These are phyloP conservation scores for Sporothrix phasma DNA, from an alignment of 2,329 filamentous ascomycete genomes.

Conservation along the genomic window DNA sequence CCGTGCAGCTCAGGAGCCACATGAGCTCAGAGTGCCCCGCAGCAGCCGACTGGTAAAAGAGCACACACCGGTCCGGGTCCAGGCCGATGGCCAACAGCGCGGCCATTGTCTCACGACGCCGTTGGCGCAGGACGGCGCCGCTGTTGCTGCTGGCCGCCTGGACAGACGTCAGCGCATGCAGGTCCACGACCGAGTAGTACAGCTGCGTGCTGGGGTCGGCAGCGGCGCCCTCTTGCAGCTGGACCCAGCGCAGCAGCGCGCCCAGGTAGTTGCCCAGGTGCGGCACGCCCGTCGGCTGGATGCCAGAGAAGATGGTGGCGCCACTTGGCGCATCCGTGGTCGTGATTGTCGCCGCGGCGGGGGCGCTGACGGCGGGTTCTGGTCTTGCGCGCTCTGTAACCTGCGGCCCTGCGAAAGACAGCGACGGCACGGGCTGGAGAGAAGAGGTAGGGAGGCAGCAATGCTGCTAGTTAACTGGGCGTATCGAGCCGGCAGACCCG, in stretches of 20 bases:
- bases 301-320: slow-evolving; percentile 76
- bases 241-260: slow-evolving; percentile 77
- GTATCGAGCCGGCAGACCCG: background rate
- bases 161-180: slow-evolving; percentile 72
- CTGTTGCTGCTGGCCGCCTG: slow-evolving; percentile 25
- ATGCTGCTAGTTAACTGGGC: background rate
- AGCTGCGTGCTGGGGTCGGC: slow-evolving; percentile 39
- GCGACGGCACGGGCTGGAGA: slow-evolving; percentile 7
- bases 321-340: slow-evolving; percentile 9
- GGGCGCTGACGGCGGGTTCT: background rate
- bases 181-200: slow-evolving; percentile 80
- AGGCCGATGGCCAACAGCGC: slow-evolving; percentile 76
- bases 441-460: background rate
- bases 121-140: slow-evolving; percentile 47
- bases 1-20: slow-evolving; percentile 91
- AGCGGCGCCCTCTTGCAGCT: slow-evolving; percentile 57
- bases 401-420: slow-evolving; percentile 12
- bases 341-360: background rate
- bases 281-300: slow-evolving; percentile 89
- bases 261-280: slow-evolving; percentile 95
- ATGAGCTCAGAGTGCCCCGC: slow-evolving; percentile 79
- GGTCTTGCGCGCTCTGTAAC: background rate
- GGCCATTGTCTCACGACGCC: slow-evolving; percentile 66
- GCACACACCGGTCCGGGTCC: slow-evolving; percentile 60
- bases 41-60: slow-evolving; percentile 57